Evolutionary conservation across 2,329 filamentous ascomycete species (phyloP).

Genomic region (Fusarium protoensiforme): DNA sequence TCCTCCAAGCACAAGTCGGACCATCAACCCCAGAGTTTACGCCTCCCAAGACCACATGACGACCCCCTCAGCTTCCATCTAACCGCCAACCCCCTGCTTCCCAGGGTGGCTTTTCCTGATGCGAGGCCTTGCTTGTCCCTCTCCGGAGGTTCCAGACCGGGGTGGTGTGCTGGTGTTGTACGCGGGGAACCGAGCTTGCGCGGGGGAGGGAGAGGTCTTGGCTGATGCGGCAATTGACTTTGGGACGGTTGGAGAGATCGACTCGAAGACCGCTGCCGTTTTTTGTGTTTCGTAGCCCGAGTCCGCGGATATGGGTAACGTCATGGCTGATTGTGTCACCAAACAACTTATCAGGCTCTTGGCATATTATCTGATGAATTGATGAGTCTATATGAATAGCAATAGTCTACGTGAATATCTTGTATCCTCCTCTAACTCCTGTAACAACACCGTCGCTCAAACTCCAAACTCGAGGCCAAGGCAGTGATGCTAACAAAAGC

Average conservation of each 20-base stretch:
- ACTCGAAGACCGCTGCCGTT: neutral
- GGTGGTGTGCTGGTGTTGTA: neutral
- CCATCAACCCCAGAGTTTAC: neutral
- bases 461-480: constrained; percentile 3
- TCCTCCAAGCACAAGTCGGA: neutral
- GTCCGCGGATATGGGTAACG: neutral
- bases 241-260: neutral
- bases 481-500: neutral
- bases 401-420: neutral
- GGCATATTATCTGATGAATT: neutral
- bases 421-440: constrained; percentile 3
- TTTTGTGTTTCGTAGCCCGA: neutral
- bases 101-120: neutral
- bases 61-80: neutral
- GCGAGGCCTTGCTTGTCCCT: neutral
- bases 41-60: neutral
- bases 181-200: neutral
- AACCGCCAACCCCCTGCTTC: neutral
- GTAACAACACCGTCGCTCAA: neutral
- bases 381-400: neutral
- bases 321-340: neutral
- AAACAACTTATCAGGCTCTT: neutral
- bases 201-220: neutral
- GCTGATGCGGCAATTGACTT: neutral
- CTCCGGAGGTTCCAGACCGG: neutral